Percentiles rank a stretch among this genome's conserved stretches.
phyloP scores from a whole-genome alignment of 768 basidiomycete genomes.

The Rubroboletus pulcherrimus region DNA sequence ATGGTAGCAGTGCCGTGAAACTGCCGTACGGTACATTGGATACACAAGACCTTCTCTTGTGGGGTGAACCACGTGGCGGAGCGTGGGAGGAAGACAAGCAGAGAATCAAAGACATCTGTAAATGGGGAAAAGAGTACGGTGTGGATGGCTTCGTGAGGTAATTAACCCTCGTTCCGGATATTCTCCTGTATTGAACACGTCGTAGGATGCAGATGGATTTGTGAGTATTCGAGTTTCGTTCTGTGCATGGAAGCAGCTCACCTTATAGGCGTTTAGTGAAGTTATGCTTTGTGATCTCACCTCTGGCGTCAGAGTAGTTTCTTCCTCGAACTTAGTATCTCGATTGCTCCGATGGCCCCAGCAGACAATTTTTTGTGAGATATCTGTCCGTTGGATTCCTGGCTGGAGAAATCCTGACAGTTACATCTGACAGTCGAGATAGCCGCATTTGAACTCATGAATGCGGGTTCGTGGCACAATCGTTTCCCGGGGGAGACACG shows the following conservation, averaged over 20 bases:
- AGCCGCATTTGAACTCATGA: conserved; percentile 7
- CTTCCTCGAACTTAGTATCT: conserved; percentile 34
- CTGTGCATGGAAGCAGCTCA: too few species aligned
- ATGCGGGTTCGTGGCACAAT: conserved; percentile 25
- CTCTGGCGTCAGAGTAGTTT: conserved; percentile 23
- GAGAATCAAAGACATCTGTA: conserved; percentile 30
- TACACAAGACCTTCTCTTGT: conserved; percentile 34
- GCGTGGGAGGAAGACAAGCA: conserved; percentile 17
- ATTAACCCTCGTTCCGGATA: conserved; percentile 19
- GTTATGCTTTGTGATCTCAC: conserved; percentile 43
- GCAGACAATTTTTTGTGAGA: neutral
- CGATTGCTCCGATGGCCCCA: neutral
- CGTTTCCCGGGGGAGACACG: conserved; percentile 26
- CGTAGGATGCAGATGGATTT: conserved; percentile 42
- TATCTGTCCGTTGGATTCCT: neutral
- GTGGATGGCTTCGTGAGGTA: conserved; percentile 36
- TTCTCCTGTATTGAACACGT: conserved; percentile 10
- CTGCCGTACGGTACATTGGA: conserved; percentile 26
- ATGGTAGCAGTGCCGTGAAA: conserved; percentile 9
- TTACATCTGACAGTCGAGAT: neutral
- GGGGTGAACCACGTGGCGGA: conserved; percentile 25
- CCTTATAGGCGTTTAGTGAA: conserved; percentile 31
- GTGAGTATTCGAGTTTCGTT: conserved; percentile 27
- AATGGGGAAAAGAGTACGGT: conserved; percentile 30
- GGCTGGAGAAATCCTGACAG: neutral